phyloP scores from a whole-genome alignment of 148 eudicot genomes.

The Selenicereus undatus region DNA sequence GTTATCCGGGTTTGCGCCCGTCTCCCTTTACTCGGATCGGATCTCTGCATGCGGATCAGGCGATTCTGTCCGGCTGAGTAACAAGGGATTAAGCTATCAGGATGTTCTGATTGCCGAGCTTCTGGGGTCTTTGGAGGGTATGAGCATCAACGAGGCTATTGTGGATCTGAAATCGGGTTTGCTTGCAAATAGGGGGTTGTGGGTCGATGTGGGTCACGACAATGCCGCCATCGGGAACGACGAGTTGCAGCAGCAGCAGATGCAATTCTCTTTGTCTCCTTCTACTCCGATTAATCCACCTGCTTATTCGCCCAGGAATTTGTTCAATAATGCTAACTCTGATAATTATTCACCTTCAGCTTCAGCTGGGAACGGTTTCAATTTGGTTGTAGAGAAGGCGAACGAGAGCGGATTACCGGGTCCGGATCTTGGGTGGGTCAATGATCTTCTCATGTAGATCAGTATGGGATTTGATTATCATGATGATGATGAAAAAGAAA shows the following conservation, averaged over 20 bases:
- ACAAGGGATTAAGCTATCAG: slow-evolving; percentile 42
- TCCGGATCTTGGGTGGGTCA: slow-evolving; percentile 87
- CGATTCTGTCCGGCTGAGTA: background rate
- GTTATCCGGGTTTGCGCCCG: slow-evolving; percentile 28
- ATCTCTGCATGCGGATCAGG: slow-evolving; percentile 16
- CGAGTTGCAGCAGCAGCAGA: slow-evolving; percentile 20
- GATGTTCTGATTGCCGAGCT: slow-evolving; percentile 49
- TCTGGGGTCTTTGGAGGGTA: slow-evolving; percentile 45
- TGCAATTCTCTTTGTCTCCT: slow-evolving; percentile 44
- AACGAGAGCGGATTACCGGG: slow-evolving; percentile 31
- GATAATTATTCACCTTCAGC: slow-evolving; percentile 5
- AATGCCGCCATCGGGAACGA: background rate
- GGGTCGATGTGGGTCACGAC: slow-evolving; percentile 48
- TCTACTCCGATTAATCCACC: slow-evolving; percentile 22
- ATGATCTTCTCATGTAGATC: slow-evolving; percentile 52
- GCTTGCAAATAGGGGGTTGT: slow-evolving; percentile 28
- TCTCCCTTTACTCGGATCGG: slow-evolving; percentile 30
- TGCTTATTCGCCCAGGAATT: slow-evolving; percentile 25
- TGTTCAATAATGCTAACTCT: slow-evolving; percentile 15
- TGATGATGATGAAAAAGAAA: background rate
- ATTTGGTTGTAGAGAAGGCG: slow-evolving; percentile 25
- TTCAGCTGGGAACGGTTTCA: slow-evolving; percentile 14
- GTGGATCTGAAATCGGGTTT: slow-evolving; percentile 10
- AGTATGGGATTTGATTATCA: background rate
- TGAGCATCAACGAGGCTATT: slow-evolving; percentile 33